Evolutionary conservation across 2,329 filamentous ascomycete species (phyloP).

Genomic region (Botrytis elliptica): DNA sequence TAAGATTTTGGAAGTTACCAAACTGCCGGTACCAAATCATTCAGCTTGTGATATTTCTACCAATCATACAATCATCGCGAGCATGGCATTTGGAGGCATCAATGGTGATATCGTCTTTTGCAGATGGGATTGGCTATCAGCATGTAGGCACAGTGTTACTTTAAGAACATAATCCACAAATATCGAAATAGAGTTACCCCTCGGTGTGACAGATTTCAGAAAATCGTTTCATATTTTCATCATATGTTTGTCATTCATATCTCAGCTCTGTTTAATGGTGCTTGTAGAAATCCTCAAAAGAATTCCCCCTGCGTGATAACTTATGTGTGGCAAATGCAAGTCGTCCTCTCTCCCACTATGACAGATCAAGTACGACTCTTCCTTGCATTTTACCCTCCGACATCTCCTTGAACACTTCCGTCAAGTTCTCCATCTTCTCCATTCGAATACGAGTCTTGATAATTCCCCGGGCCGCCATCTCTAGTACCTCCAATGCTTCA

Average conservation of each 20-base stretch:
- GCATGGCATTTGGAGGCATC: not conserved
- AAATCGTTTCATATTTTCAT: constrained; percentile 14
- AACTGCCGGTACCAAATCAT: constrained; percentile 19
- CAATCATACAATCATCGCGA: not conserved
- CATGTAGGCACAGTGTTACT: not conserved
- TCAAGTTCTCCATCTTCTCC: constrained; percentile 50
- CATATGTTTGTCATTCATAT: constrained; percentile 7
- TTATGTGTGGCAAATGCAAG: constrained; percentile 17
- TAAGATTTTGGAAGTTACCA: constrained; percentile 16
- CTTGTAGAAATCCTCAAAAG: not conserved
- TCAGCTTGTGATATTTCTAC: constrained; percentile 16
- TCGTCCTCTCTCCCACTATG: constrained; percentile 23
- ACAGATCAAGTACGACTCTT: constrained; percentile 48
- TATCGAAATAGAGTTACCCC: constrained; percentile 1
- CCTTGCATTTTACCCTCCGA: constrained; percentile 45
- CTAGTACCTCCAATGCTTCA: constrained; percentile 50
- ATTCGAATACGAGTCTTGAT: constrained; percentile 46
- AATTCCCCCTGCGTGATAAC: not conserved
- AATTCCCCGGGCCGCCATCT: constrained; percentile 48
- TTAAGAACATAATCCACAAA: not conserved
- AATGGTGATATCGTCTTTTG: not conserved
- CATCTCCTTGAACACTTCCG: constrained; percentile 48
- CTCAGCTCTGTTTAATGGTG: constrained; percentile 14
- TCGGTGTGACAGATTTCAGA: constrained; percentile 3
- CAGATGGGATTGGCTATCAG: constrained; percentile 8